phyloP scores from a whole-genome alignment of 495 filamentous ascomycete genomes.

The Xylaria cubensis region DNA sequence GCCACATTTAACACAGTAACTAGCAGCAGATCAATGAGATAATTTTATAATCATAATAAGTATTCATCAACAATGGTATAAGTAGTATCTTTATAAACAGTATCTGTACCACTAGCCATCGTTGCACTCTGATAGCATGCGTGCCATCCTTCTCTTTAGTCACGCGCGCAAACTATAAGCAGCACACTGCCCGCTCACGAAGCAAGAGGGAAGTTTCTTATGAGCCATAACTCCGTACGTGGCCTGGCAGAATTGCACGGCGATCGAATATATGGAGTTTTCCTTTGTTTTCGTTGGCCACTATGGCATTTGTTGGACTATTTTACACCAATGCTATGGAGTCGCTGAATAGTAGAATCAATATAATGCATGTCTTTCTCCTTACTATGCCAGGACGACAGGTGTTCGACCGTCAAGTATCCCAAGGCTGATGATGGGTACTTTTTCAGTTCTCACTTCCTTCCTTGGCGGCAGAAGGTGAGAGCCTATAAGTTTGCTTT shows the following conservation, averaged over 20 bases:
- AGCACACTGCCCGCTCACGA: background rate
- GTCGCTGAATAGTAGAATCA: background rate
- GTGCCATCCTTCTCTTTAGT: no score
- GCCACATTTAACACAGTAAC: no score
- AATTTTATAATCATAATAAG: no score
- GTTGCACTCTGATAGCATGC: no score
- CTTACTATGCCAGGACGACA: background rate
- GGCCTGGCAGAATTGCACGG: background rate
- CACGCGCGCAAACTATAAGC: background rate
- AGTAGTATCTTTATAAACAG: no score
- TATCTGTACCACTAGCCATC: no score
- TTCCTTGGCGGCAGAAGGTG: background rate
- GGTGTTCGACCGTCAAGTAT: no score
- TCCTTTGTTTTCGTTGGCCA: background rate
- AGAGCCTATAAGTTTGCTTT: slow-evolving; percentile 12
- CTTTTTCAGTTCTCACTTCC: background rate
- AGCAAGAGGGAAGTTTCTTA: background rate
- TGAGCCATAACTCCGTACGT: background rate
- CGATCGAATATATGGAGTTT: background rate
- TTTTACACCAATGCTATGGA: background rate
- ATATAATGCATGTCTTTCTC: background rate
- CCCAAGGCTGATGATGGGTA: background rate
- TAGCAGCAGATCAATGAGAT: no score
- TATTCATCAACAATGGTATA: no score
- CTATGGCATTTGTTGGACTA: background rate